Evolutionary conservation across 208 protist species (phyloP).

Genomic region (Leishmania major): DNA sequence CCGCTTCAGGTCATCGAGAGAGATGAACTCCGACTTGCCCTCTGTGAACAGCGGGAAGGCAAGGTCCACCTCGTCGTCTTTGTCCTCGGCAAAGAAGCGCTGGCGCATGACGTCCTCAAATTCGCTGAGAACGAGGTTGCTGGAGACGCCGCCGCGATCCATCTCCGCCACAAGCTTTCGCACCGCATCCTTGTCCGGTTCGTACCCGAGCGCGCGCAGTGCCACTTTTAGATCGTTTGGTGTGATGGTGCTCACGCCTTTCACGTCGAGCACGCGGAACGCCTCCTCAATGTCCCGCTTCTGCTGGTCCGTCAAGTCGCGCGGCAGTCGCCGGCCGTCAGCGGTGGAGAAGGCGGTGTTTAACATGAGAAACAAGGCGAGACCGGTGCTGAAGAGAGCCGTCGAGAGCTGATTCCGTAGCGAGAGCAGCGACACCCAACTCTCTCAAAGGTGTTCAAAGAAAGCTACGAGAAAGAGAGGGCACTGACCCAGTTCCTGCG

Average conservation of each 20-base stretch:
- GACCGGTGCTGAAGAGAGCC: background rate
- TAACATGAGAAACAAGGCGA: conserved; percentile 33
- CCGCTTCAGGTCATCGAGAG: conserved; percentile 96
- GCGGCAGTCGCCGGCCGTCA: conserved; percentile 62
- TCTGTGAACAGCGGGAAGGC: conserved; percentile 96
- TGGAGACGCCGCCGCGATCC: conserved; percentile 91
- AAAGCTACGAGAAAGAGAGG: background rate
- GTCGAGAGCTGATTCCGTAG: background rate
- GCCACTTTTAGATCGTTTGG: conserved; percentile 94
- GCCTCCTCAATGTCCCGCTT: conserved; percentile 94
- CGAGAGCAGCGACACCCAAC: background rate
- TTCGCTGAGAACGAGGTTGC: conserved; percentile 89
- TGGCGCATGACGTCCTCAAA: conserved; percentile 92
- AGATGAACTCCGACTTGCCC: conserved; percentile 95
- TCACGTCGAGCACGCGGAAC: conserved; percentile 96
- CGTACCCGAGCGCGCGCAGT: conserved; percentile 94
- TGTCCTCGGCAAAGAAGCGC: conserved; percentile 91
- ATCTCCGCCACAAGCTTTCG: conserved; percentile 92
- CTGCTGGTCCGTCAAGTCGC: conserved; percentile 87
- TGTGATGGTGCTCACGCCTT: conserved; percentile 93
- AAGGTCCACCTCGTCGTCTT: conserved; percentile 89
- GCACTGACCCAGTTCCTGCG: background rate
- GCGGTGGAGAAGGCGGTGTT: conserved; percentile 57
- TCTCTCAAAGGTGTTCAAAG: background rate
- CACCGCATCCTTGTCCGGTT: conserved; percentile 94